Evolutionary conservation across 2,329 filamentous ascomycete genomes (phyloP).

Genomic region (Tolypocladium amazonense): DNA sequence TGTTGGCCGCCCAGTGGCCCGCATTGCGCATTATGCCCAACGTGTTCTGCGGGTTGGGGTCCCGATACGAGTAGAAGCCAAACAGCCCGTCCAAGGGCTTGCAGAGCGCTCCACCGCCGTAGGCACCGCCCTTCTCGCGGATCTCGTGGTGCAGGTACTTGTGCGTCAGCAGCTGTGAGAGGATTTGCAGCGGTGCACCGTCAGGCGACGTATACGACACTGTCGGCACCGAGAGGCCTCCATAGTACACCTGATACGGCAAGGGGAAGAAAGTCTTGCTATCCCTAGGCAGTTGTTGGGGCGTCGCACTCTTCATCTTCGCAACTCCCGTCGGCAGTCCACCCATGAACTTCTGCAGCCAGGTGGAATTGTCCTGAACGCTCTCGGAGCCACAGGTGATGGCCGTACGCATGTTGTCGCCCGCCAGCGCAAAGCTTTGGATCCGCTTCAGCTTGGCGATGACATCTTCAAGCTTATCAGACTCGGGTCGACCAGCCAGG

Average conservation of each 20-base stretch:
- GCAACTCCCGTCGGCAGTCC: slow-evolving; percentile 19
- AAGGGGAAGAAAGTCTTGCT: slow-evolving; percentile 83
- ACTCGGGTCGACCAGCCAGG: slow-evolving; percentile 61
- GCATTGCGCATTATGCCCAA: slow-evolving; percentile 75
- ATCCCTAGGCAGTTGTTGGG: slow-evolving; percentile 32
- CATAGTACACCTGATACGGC: slow-evolving; percentile 96
- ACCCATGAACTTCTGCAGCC: slow-evolving; percentile 59
- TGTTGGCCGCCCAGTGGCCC: slow-evolving; percentile 73
- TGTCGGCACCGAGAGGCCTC: slow-evolving; percentile 70
- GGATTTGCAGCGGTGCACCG: slow-evolving; percentile 73
- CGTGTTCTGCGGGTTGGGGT: slow-evolving; percentile 87
- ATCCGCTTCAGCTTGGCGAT: slow-evolving; percentile 79
- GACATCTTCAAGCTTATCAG: slow-evolving; percentile 62
- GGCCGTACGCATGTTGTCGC: slow-evolving; percentile 61
- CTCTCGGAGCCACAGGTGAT: slow-evolving; percentile 78
- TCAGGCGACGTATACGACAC: slow-evolving; percentile 69
- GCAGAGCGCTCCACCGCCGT: slow-evolving; percentile 83
- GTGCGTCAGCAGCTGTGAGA: slow-evolving; percentile 87
- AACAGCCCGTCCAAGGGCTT: slow-evolving; percentile 75
- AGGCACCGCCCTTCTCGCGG: slow-evolving; percentile 92
- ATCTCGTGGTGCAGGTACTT: slow-evolving; percentile 97
- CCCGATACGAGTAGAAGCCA: slow-evolving; percentile 92
- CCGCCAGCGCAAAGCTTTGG: slow-evolving; percentile 65
- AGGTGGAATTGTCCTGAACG: slow-evolving; percentile 56
- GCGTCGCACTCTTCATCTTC: slow-evolving; percentile 24